phyloP scores from a whole-genome alignment of 306 rosid genomes.

The Glycyrrhiza uralensis region DNA sequence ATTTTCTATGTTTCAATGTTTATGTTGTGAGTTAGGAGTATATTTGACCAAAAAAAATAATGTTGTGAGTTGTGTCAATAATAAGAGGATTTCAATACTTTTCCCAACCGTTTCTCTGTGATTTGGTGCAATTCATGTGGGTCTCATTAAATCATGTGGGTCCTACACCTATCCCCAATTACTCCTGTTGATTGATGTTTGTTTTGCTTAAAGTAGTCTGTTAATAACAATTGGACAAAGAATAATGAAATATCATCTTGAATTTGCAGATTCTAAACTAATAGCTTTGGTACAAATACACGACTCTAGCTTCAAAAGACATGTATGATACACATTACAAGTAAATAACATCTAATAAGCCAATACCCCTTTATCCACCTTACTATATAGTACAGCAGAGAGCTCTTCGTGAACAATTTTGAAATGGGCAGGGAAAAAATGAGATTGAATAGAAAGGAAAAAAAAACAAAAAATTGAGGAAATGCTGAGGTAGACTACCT shows the following conservation, averaged over 20 bases:
- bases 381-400: constrained; percentile 10
- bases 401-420: constrained; percentile 17
- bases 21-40: not conserved
- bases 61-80: no score
- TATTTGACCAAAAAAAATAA: no score
- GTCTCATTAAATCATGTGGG: no score
- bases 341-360: not conserved
- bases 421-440: not conserved
- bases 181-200: not conserved
- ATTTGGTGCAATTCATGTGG: no score
- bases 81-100: no score
- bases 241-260: not conserved
- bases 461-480: not conserved
- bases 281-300: constrained; percentile 1
- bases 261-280: constrained; percentile 6
- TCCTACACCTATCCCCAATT: no score
- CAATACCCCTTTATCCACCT: not conserved
- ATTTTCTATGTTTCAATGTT: not conserved
- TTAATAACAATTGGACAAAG: not conserved
- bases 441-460: not conserved
- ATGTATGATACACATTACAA: not conserved
- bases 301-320: not conserved
- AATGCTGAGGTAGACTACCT: constrained; percentile 8
- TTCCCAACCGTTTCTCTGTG: no score
- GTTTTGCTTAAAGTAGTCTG: not conserved